A percentile compares a stretch with the other conserved stretches of the same genome.
These are phyloP conservation scores for Acanthamoeba royreba DNA, from an alignment of 208 protist species.

Conservation along the genomic window DNA sequence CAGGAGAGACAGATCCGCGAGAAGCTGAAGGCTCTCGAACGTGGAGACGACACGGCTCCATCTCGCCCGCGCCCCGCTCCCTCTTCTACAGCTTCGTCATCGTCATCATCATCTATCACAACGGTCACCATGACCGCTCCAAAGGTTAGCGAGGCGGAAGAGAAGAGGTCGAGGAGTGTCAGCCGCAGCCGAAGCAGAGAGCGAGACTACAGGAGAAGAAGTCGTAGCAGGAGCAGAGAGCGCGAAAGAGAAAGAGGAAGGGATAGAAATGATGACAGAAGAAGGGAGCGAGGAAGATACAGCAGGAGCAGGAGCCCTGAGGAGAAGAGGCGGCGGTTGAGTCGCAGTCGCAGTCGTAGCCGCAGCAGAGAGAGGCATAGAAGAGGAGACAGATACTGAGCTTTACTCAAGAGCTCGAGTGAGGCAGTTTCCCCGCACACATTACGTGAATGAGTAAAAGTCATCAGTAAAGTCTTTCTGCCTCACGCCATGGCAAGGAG, in stretches of 20 bases:
- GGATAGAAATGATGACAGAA: not conserved
- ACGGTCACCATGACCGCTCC: not conserved
- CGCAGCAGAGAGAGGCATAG: too few species aligned
- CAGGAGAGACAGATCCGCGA: conserved; percentile 15
- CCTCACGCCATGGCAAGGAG: not conserved
- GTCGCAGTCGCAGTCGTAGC: not conserved
- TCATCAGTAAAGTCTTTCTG: too few species aligned
- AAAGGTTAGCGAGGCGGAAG: not conserved
- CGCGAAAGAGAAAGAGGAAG: not conserved
- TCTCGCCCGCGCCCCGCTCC: not conserved
- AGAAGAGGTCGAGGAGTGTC: not conserved
- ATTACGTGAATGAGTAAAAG: too few species aligned
- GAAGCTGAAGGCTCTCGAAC: conserved; percentile 2
- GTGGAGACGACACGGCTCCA: not conserved
- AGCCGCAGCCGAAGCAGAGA: not conserved
- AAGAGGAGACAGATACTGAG: too few species aligned
- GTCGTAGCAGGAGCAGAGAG: not conserved
- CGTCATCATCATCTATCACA: not conserved
- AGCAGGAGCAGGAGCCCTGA: not conserved
- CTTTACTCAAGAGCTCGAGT: too few species aligned
- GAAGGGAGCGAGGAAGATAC: not conserved
- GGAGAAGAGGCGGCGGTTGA: not conserved
- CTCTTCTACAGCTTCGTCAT: not conserved
- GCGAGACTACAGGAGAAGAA: not conserved
- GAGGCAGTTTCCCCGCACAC: too few species aligned